These are phyloP conservation scores for Coniella vitis DNA, from an alignment of 2,329 filamentous ascomycete genomes.

Conservation along the genomic window DNA sequence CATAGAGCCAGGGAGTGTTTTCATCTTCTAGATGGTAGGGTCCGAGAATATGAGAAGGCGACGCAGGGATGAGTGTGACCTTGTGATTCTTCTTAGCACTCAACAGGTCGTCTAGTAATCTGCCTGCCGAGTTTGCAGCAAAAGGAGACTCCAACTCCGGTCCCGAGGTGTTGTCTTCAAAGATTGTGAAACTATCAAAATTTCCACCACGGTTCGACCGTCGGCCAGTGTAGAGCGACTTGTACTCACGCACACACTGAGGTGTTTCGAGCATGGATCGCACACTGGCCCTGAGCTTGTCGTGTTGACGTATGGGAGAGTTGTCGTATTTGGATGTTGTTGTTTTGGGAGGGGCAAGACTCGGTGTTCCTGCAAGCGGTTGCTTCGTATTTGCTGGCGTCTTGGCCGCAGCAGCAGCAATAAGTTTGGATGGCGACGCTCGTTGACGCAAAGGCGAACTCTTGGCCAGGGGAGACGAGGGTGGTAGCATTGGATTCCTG, in stretches of 20 bases:
- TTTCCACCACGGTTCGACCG: neutral
- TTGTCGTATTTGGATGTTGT: conserved; percentile 15
- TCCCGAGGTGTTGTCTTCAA: conserved; percentile 11
- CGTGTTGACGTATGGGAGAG: conserved; percentile 15
- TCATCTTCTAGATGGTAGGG: conserved; percentile 30
- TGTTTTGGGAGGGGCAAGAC: conserved; percentile 12
- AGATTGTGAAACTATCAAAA: conserved; percentile 14
- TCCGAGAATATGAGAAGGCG: conserved; percentile 13
- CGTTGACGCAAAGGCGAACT: conserved; percentile 13
- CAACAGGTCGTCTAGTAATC: conserved; percentile 16
- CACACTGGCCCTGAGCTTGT: conserved; percentile 13
- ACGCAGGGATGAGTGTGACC: conserved; percentile 8
- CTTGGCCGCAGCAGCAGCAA: conserved; percentile 1
- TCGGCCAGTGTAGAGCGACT: conserved; percentile 11
- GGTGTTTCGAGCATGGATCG: conserved; percentile 15
- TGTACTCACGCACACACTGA: conserved; percentile 13
- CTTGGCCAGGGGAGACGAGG: conserved; percentile 13
- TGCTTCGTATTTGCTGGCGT: conserved; percentile 12
- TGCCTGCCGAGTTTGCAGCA: conserved; percentile 13
- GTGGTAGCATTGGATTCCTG: conserved; percentile 10
- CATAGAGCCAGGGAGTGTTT: conserved; percentile 30
- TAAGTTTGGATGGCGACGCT: conserved; percentile 7
- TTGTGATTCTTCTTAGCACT: conserved; percentile 16
- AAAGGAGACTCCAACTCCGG: conserved; percentile 13
- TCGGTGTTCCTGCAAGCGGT: conserved; percentile 7